Base-by-base conservation (phyloP, 306 rosid species). In the Quercus wislizeni region DNA sequence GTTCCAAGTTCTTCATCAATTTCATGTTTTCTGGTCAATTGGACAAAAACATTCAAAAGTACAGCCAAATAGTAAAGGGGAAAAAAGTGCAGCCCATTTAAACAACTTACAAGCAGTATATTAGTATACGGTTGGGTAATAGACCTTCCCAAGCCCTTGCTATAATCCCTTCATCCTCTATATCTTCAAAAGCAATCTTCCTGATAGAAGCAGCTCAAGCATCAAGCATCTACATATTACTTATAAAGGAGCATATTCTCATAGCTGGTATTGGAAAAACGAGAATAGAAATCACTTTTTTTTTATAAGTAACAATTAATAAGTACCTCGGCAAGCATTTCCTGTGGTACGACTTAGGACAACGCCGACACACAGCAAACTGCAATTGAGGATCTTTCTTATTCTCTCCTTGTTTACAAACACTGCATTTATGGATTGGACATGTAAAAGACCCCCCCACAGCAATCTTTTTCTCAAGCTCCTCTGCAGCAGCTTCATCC, bases 321-420 rank as follows among this genome's bases (percentile, higher is more conserved):
- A 55, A 79, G 62, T 77, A 92, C 98, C 92, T 85, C 54, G 99
- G 99, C 85, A 95, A 83, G 87, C 99, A 95, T 89, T 93, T 93
- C 78, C 92, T 87, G 62, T 95, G 99, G 80, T 93, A 95, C 8
- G 99, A 85, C 80, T 62, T 89, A 59, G 99, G 98, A 80, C 99
- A 95, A 30, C 99, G 99, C 88, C 99, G 85, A 77, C 98, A 95
- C 23, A 95, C 91, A 72, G 99, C 96, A 89, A 95, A 91, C 75
- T 88, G 96, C 35, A 89, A 61, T 33, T 89, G 88, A 19, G 20
- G 80, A 74, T 83, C 78, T 56, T 85, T 80, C 82, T 88, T 93
- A 78, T 93, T 84, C 86, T 95, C 99, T 84, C 86, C 91, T 87
- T 81, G 88, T 79, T 89, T 83, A 87, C 99, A 93, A 76, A 84